These are phyloP conservation scores for Cephalotrichum gorgonifer DNA, from an alignment of 2,329 filamentous ascomycete species.

Conservation along the genomic window DNA sequence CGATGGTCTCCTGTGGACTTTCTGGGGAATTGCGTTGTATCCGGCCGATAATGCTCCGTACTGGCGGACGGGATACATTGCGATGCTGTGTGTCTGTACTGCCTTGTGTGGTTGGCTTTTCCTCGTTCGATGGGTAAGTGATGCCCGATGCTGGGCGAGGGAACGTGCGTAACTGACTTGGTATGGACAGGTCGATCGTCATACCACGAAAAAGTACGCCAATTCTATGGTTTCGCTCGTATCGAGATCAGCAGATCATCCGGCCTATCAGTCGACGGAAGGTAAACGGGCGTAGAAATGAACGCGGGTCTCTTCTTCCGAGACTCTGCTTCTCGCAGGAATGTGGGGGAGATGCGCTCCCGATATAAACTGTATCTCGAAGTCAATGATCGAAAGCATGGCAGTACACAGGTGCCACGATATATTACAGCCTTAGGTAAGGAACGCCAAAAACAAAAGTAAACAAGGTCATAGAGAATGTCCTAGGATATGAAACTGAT, in stretches of 20 bases:
- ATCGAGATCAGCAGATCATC: background rate
- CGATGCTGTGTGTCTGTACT: constrained; percentile 9
- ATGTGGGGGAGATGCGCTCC: no score
- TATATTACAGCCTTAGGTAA: no score
- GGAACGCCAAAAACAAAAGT: no score
- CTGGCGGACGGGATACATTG: constrained; percentile 20
- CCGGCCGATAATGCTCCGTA: constrained; percentile 30
- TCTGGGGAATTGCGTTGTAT: constrained; percentile 33
- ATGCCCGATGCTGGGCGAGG: background rate
- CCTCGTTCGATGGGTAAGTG: background rate
- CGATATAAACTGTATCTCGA: no score
- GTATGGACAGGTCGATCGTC: background rate
- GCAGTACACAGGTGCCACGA: no score
- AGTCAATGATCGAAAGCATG: no score
- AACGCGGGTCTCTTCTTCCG: background rate
- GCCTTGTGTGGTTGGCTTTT: background rate
- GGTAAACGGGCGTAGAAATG: background rate
- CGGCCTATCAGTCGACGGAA: background rate
- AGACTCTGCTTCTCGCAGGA: no score
- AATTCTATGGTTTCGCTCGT: background rate
- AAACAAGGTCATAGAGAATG: no score
- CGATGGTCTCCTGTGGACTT: constrained; percentile 27
- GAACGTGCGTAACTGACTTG: background rate
- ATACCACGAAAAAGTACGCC: background rate
- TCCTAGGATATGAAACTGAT: background rate